Percentiles rank a stretch among this genome's conserved stretches.
phyloP scores from a whole-genome alignment of 805 yeast species.

The Candida quercuum region DNA sequence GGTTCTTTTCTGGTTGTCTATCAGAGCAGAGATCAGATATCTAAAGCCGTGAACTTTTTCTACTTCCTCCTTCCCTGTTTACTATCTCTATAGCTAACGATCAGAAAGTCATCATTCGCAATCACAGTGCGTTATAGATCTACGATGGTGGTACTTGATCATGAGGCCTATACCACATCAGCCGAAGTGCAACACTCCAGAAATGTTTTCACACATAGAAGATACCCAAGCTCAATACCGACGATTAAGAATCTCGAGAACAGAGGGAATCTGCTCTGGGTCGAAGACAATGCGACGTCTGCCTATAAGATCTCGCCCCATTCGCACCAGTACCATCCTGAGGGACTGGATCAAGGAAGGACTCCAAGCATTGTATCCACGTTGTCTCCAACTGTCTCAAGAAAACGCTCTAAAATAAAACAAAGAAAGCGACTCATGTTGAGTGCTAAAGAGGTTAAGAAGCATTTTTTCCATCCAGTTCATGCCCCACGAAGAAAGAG shows the following conservation, averaged over 20 bases:
- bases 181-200: background rate
- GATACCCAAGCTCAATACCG: slow-evolving; percentile 6
- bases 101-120: too few species aligned
- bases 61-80: too few species aligned
- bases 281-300: background rate
- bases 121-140: too few species aligned
- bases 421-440: slow-evolving; percentile 18
- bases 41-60: too few species aligned
- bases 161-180: background rate
- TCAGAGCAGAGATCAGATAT: too few species aligned
- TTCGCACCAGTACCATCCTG: background rate
- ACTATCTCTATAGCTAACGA: too few species aligned
- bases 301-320: background rate
- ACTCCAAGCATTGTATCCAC: slow-evolving; percentile 18
- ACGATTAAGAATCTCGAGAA: slow-evolving; percentile 7
- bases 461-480: slow-evolving; percentile 20
- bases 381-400: slow-evolving; percentile 8
- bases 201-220: slow-evolving; percentile 1
- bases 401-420: slow-evolving; percentile 12
- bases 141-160: background rate
- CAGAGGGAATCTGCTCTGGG: slow-evolving; percentile 6
- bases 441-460: slow-evolving; percentile 15
- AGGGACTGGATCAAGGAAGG: slow-evolving; percentile 14
- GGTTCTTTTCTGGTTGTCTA: too few species aligned
- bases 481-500: slow-evolving; percentile 18